Base-by-base conservation (phyloP, 2,329 filamentous ascomycete genomes). In the Microsporum audouinii region DNA sequence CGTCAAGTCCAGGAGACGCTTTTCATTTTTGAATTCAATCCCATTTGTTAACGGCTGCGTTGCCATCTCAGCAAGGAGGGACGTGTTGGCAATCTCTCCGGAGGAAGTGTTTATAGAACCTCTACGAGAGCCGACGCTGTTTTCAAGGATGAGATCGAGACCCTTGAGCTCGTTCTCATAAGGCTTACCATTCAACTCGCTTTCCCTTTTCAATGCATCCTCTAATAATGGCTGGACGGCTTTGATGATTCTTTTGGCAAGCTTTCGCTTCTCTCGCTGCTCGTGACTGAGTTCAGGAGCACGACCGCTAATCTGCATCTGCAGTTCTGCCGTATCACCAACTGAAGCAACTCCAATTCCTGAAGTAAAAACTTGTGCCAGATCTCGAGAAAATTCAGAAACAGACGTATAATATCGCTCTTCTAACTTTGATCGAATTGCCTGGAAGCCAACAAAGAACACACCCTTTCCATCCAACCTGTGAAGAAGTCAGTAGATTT, bases 241-340 rank as follows among this genome's bases (percentile, higher is more conserved):
- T 71, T 90, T 95, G 66, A 95, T 82, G 63, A 96, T 95, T 31
- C 91, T 84, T 74, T 95, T 96, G 29, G 88, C 90, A n/a, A 95
- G 78, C 67, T 87, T 88, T 68, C 89, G 88, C 63, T 88, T 85
- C 66, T 95, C 88, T 62, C 89, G 88, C 63, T 90, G 84, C 68
- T 95, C 90, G 7, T 80, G 63, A 61, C 71, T 74, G 53, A 77
- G 72, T 60, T 78, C 76, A 5, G 75, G 72, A 3, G 74, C 73
- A 57, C 76, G 75, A 4, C 74, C 62, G 75, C 77, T 72, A 76
- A 85, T 68, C 71, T 79, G 68, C 74, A 77, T 73, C 77, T 85
- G 65, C 65, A 77, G 67, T 61, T 78, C 76, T 5, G 73, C 73
- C 5, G 77, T 73, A 63, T 77, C 76, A 27, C 72, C 72, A 61